A percentile compares a stretch with the other conserved stretches of the same genome.
phyloP scores from a whole-genome alignment of 2,329 filamentous ascomycete species.

The Gaeumannomyces tritici region DNA sequence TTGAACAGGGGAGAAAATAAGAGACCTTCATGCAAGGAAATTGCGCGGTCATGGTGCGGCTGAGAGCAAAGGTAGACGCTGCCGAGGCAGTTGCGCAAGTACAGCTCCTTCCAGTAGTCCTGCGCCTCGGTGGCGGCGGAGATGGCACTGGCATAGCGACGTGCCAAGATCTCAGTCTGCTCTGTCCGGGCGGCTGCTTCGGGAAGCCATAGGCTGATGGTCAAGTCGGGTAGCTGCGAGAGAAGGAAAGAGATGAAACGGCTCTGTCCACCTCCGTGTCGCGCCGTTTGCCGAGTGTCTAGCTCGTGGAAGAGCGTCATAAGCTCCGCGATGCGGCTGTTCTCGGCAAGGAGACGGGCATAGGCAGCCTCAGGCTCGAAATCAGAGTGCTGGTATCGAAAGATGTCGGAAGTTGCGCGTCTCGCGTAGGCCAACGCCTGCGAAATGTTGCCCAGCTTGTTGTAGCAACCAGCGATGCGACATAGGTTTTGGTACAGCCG shows the following conservation, averaged over 20 bases:
- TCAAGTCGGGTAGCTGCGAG: neutral
- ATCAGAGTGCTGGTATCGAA: neutral
- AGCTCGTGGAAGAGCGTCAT: neutral
- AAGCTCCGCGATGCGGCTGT: neutral
- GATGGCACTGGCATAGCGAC: neutral
- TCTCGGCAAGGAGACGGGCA: conserved; percentile 1
- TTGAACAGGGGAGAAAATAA: neutral
- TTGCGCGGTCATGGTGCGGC: neutral
- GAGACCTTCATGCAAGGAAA: neutral
- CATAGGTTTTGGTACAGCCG: conserved; percentile 1
- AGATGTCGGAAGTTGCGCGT: neutral
- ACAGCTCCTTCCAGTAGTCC: conserved; percentile 1
- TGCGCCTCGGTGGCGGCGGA: neutral
- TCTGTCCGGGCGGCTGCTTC: conserved; percentile 2
- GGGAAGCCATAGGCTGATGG: conserved; percentile 2
- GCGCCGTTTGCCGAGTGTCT: neutral
- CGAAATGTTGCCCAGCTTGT: neutral
- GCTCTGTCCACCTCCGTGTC: neutral
- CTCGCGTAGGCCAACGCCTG: neutral
- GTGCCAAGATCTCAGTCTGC: neutral
- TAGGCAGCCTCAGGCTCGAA: conserved; percentile 4
- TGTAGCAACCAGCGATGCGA: conserved; percentile 1
- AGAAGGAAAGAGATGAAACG: conserved; percentile 3
- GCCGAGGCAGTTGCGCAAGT: conserved; percentile 3
- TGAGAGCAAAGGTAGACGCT: neutral